These are phyloP conservation scores for Venturiaceae sp. DNA, from an alignment of 2,329 filamentous ascomycete species.

Conservation along the genomic window DNA sequence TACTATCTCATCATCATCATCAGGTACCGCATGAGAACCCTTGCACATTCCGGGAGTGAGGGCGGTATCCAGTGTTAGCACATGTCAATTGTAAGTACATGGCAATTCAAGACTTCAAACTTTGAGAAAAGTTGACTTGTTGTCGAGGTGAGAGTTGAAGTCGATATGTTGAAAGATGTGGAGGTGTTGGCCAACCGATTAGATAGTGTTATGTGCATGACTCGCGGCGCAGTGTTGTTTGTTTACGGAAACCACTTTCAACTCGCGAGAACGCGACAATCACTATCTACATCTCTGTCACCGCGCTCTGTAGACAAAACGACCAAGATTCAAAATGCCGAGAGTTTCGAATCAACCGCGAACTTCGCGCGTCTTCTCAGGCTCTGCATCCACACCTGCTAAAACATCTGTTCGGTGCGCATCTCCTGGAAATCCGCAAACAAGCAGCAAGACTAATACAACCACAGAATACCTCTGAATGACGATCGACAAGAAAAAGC, in stretches of 20 bases:
- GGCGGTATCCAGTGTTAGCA: not conserved
- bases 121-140: too few relatives aligned
- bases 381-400: conserved; percentile 6
- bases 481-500: conserved; percentile 92
- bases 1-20: not conserved
- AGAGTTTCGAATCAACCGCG: conserved; percentile 7
- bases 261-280: not conserved
- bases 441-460: not conserved
- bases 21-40: not conserved
- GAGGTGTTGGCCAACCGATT: not conserved
- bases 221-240: not conserved
- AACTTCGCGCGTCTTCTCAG: conserved; percentile 7
- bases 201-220: not conserved
- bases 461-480: conserved; percentile 76
- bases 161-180: too few relatives aligned
- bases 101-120: too few relatives aligned
- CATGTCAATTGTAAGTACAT: too few relatives aligned
- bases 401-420: conserved; percentile 5
- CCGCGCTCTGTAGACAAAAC: not conserved
- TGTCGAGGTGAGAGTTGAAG: too few relatives aligned
- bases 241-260: not conserved
- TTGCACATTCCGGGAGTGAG: not conserved
- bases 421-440: not conserved
- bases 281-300: not conserved
- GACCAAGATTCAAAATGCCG: conserved; percentile 2